A percentile compares a stretch with the other conserved stretches of the same genome.
phyloP scores from a whole-genome alignment of 1,284 basidiomycete species.

The Irpex lacteus region DNA sequence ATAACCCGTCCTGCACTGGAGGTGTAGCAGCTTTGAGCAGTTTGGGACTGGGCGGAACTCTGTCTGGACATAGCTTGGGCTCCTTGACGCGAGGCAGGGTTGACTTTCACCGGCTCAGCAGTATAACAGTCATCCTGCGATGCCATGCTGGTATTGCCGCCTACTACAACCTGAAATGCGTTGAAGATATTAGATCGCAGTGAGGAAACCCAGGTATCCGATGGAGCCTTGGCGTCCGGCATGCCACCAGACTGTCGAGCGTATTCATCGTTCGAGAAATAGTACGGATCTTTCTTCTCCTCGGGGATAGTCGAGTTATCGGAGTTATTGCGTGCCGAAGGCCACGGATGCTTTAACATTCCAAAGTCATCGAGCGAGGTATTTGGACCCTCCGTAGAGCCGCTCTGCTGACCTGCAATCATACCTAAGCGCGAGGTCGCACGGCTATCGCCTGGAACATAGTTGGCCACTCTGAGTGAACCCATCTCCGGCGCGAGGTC shows the following conservation, averaged over 20 bases:
- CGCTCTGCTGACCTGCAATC: slow-evolving; percentile 7
- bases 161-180: slow-evolving; percentile 32
- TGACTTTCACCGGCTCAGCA: neutral
- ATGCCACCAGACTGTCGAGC: neutral
- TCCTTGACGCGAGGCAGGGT: neutral
- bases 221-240: neutral
- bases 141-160: slow-evolving; percentile 12
- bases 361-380: slow-evolving; percentile 6
- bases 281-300: slow-evolving; percentile 15
- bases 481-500: slow-evolving; percentile 35
- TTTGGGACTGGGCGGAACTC: neutral
- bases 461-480: slow-evolving; percentile 38
- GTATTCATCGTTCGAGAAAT: slow-evolving; percentile 17
- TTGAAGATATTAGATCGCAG: slow-evolving; percentile 34
- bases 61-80: neutral
- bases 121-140: slow-evolving; percentile 9
- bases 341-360: slow-evolving; percentile 5
- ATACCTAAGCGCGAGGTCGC: slow-evolving; percentile 25
- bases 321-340: neutral
- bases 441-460: slow-evolving; percentile 40
- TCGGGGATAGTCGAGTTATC: neutral
- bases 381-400: slow-evolving; percentile 2
- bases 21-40: neutral
- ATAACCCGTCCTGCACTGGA: neutral
- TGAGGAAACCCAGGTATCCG: slow-evolving; percentile 30